These are phyloP conservation scores for Rhizopogon vesiculosus DNA, from an alignment of 768 basidiomycete genomes.

Conservation along the genomic window DNA sequence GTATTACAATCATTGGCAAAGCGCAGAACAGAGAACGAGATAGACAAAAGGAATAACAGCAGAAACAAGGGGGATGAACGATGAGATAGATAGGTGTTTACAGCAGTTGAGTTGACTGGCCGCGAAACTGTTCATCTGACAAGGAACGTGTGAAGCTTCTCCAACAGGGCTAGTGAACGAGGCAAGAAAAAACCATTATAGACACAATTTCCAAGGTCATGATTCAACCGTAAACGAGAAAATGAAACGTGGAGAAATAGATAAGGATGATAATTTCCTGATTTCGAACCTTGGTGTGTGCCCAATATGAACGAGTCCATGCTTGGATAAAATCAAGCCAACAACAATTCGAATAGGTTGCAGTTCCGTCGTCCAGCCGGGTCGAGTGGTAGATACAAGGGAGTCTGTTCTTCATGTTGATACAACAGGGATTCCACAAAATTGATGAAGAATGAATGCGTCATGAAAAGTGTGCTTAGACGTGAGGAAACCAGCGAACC, in stretches of 20 bases:
- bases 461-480: conserved; percentile 9
- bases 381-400: conserved; percentile 28
- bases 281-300: neutral
- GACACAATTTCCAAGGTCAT: neutral
- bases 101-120: neutral
- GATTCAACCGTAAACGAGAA: neutral
- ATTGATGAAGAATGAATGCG: conserved; percentile 23
- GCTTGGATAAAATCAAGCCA: conserved; percentile 22
- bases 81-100: neutral
- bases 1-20: neutral
- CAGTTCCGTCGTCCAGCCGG: conserved; percentile 16
- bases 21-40: neutral
- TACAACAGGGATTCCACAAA: conserved; percentile 19
- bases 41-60: neutral
- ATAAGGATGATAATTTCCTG: conserved; percentile 6
- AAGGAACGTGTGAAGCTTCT: neutral
- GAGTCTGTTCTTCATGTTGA: conserved; percentile 21
- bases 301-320: conserved; percentile 15
- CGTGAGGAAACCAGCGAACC: conserved; percentile 10
- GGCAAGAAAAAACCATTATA: neutral
- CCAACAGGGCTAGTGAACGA: neutral
- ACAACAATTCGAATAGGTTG: conserved; percentile 22
- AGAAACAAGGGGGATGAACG: neutral
- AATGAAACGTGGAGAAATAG: neutral
- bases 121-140: neutral